Evolutionary conservation across 768 basidiomycete species (phyloP), one percentile per base, ranked within the genome.

Genomic region (Nidularia pulvinata): DNA sequence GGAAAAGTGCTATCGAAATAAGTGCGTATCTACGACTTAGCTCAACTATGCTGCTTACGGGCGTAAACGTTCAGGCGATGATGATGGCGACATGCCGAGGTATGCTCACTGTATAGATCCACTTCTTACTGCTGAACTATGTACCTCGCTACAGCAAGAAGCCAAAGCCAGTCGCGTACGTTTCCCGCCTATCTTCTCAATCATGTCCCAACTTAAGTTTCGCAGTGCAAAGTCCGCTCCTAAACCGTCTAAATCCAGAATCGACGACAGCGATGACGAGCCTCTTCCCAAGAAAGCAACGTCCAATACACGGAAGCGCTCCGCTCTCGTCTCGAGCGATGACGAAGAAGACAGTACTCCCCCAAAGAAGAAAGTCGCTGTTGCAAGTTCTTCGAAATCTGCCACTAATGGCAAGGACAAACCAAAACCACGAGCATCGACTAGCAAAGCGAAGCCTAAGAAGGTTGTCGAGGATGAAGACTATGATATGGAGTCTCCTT

Each of bases 321-420:
- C 63, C 3, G 62, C 68, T 6, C 45, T 75, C 11, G 50, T 71
- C 10, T 70, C 71, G 1, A 76, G 72, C 52, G 76, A 77, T 33
- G 75, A 75, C 22, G 73, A 76, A 13, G 75, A 74, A 13, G 70
- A 70, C 3, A 57, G 55, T 13, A 59, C 72, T 0, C 74, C 77
- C 1, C 73, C 73, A 2, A 75, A 68, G 65, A 79, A 79, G 67
- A 79, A 77, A 54, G 50, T 61, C 11, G 69, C 71, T 0, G 57
- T 69, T 1, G 44, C 60, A 6, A 48, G 65, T 4, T 51, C 63
- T 4, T 51, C 14, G 6, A 48, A 48, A 48, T 19, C 53, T 46
- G 19, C 19, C 19, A 19, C 19, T 19, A 19, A 19, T 19, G 48
- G 25, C 32, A 61, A 59, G 46, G 34, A 52, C 42, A 61, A 49